Base-by-base conservation (phyloP, 331 rosid species). In the Acacia pycnantha region DNA sequence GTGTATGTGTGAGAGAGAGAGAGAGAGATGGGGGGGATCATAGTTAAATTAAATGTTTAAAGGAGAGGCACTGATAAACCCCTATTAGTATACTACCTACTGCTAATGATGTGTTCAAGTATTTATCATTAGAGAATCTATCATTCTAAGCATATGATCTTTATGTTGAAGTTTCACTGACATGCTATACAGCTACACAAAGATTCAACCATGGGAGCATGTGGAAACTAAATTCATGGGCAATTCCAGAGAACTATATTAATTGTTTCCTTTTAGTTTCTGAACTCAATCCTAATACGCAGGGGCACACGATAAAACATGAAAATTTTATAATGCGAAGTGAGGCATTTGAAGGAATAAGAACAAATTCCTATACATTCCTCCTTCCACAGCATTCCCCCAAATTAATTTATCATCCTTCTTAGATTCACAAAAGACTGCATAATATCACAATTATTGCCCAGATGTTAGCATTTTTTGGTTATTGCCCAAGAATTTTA, bases 301-400 rank as follows among this genome's bases (percentile, higher is more conserved):
- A 43, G 71, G 62, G 80, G 70, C 66, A 82, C 44, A 73, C 56
- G 70, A 73, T 54, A 74, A 77, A 58, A 78, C 74, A 76, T 81
- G 81, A 71, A 70, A 51, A 77, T 84, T 77, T 47, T 68, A 62
- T 70, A 81, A 66, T 87, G 37, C 66, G 76, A 84, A 84, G 77
- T 75, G 21, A 35, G 33, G 74, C 47, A 69, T 70, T 24, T 51
- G 47, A 67, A 80, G 80, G 77, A 84, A 86, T 79, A 80, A 78
- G 94, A 86, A 87, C 86, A 79, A 83, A 81, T 89, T 82, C 92
- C 79, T 22, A 47, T 50, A 74, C 85, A 33, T 44, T 76, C 56
- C 68, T 78, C 56, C 44, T 59, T 61, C 41, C 70, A 22, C 69
- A 62, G 74, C 41, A 70, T 78, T 40, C 54, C 35, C 54, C 44